phyloP scores from a whole-genome alignment of 106 monocot species.

The Agapanthus africanus region DNA sequence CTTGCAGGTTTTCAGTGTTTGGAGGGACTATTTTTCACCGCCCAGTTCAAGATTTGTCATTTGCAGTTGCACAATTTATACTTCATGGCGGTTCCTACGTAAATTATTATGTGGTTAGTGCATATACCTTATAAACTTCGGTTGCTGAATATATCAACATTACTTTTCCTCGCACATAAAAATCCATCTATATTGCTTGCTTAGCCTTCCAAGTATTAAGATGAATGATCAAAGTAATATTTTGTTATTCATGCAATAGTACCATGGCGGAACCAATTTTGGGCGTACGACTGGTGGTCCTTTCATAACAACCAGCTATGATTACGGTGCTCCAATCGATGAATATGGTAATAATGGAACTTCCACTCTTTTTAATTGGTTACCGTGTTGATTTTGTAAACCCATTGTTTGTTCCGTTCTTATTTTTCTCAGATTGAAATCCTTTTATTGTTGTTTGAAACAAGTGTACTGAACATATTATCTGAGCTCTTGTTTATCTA shows the following conservation, averaged over 20 bases:
- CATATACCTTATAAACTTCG: background rate
- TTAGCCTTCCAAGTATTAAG: background rate
- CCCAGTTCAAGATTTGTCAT: conserved; percentile 90
- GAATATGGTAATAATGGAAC: conserved; percentile 70
- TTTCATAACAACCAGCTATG: conserved; percentile 94
- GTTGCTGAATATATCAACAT: background rate
- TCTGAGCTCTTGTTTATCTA: too few relatives aligned
- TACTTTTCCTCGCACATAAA: too few relatives aligned
- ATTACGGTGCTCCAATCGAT: conserved; percentile 95
- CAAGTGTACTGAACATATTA: too few relatives aligned
- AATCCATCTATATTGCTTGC: background rate
- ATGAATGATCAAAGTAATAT: background rate
- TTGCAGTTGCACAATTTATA: conserved; percentile 84
- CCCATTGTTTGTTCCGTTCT: too few relatives aligned
- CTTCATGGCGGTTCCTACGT: conserved; percentile 86
- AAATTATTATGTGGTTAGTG: too few relatives aligned
- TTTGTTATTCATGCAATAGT: conserved; percentile 51
- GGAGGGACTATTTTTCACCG: conserved; percentile 64
- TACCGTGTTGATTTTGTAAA: too few relatives aligned
- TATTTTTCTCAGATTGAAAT: too few relatives aligned
- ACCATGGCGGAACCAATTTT: conserved; percentile 96
- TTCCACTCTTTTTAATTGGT: too few relatives aligned
- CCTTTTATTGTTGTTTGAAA: too few relatives aligned
- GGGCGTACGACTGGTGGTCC: conserved; percentile 94
- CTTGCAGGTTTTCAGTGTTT: conserved; percentile 80